Percentiles rank a stretch among this genome's conserved stretches.
phyloP scores from a whole-genome alignment of 306 rosid genomes.

The Cucumis hystrix region DNA sequence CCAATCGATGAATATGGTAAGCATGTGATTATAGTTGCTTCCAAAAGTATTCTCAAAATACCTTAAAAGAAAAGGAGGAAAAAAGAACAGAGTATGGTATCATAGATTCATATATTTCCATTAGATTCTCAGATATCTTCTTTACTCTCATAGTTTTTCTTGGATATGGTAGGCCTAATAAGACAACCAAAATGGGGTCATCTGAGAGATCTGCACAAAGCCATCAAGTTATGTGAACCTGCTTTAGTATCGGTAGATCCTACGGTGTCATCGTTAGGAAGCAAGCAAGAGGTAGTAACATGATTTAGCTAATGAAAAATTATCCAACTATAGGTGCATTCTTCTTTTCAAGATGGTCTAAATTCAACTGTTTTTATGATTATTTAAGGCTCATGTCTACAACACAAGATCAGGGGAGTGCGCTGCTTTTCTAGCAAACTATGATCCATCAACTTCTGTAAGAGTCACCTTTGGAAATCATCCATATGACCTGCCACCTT shows the following conservation, averaged over 20 bases:
- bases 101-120: background rate
- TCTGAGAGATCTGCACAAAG: conserved; percentile 70
- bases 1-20: conserved; percentile 90
- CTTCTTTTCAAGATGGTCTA: background rate
- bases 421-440: conserved; percentile 81
- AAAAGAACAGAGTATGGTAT: background rate
- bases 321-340: background rate
- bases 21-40: background rate
- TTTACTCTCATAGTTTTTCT: conserved; percentile 9
- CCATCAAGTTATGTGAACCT: conserved; percentile 62
- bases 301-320: conserved; percentile 8
- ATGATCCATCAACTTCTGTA: conserved; percentile 32
- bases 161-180: conserved; percentile 37
- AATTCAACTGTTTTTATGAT: background rate
- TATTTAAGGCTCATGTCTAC: conserved; percentile 60
- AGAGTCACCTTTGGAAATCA: conserved; percentile 47
- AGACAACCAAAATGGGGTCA: conserved; percentile 96
- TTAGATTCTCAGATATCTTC: background rate
- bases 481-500: conserved; percentile 67
- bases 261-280: conserved; percentile 48
- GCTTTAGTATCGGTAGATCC: conserved; percentile 65
- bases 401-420: conserved; percentile 40
- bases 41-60: background rate
- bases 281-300: conserved; percentile 45
- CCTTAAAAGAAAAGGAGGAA: background rate